These are phyloP conservation scores for Colletotrichum orchidophilum DNA, from an alignment of 2,329 filamentous ascomycete species.

Conservation along the genomic window DNA sequence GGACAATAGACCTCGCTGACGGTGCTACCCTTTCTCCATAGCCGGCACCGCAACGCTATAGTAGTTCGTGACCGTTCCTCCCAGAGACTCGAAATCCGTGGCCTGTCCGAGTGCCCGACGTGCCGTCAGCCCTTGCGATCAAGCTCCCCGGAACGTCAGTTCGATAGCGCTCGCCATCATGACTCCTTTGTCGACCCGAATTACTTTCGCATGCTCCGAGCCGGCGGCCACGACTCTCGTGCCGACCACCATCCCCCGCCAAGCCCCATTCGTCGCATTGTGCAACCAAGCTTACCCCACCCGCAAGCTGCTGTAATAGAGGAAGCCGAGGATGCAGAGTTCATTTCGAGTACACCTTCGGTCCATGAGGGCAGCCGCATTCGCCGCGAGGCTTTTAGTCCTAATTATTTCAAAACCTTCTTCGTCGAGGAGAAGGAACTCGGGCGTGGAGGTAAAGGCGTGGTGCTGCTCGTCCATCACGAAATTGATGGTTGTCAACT, in stretches of 20 bases:
- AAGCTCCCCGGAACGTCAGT: slow-evolving; percentile 59
- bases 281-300: slow-evolving; percentile 53
- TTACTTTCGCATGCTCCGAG: slow-evolving; percentile 93
- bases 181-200: slow-evolving; percentile 86
- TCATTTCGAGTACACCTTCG: slow-evolving; percentile 62
- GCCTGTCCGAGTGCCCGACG: slow-evolving; percentile 85
- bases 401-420: slow-evolving; percentile 91
- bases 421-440: slow-evolving; percentile 90
- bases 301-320: slow-evolving; percentile 36
- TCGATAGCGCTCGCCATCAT: slow-evolving; percentile 54
- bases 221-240: slow-evolving; percentile 56
- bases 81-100: slow-evolving; percentile 84
- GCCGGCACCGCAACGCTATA: slow-evolving; percentile 90
- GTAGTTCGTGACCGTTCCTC: slow-evolving; percentile 91
- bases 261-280: slow-evolving; percentile 64
- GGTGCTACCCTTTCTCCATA: slow-evolving; percentile 52
- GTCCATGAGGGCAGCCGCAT: slow-evolving; percentile 74
- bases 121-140: slow-evolving; percentile 78
- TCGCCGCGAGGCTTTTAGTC: slow-evolving; percentile 86
- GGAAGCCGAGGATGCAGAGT: slow-evolving; percentile 53
- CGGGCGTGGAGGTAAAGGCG: slow-evolving; percentile 91
- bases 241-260: slow-evolving; percentile 53
- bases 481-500: slow-evolving; percentile 88
- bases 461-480: slow-evolving; percentile 93
- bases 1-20: not conserved